Percentiles rank a stretch among this genome's conserved stretches.
Conservation (phyloP, 768 basidiomycete genomes). For the Lactifluus subvellereus region DNA sequence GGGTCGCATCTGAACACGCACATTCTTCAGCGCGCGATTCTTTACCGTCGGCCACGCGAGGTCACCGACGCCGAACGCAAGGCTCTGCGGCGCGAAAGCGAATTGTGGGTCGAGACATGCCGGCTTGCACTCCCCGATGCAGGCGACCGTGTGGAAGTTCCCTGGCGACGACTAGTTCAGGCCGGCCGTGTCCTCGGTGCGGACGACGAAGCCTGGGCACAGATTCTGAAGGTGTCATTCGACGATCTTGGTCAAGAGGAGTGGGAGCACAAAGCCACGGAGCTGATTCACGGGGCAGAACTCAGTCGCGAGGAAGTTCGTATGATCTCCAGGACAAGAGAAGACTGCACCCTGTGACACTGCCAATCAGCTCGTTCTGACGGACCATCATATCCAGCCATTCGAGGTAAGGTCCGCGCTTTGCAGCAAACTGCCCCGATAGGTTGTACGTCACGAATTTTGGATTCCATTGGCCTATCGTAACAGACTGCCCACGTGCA, state of each 20-base stretch:
- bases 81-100: slow-evolving; percentile 61
- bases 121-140: slow-evolving; percentile 48
- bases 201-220: slow-evolving; percentile 34
- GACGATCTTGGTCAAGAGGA: slow-evolving; percentile 25
- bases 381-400: not conserved
- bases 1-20: slow-evolving; percentile 66
- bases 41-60: slow-evolving; percentile 63
- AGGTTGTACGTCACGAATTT: not conserved
- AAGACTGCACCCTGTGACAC: slow-evolving; percentile 33
- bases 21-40: slow-evolving; percentile 76
- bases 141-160: slow-evolving; percentile 56
- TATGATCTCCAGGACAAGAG: slow-evolving; percentile 45
- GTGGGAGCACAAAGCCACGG: slow-evolving; percentile 52
- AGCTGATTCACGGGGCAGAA: slow-evolving; percentile 54
- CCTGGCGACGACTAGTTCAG: slow-evolving; percentile 70
- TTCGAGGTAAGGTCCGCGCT: not conserved
- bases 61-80: slow-evolving; percentile 56
- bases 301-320: slow-evolving; percentile 57
- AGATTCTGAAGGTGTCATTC: slow-evolving; percentile 4
- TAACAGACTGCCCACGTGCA: not conserved
- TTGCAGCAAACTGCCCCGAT: not conserved
- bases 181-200: slow-evolving; percentile 62
- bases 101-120: slow-evolving; percentile 80
- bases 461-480: not conserved
- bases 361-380: not conserved